These are phyloP conservation scores for Leccinum disarticulatum DNA, from an alignment of 768 basidiomycete species.

Conservation along the genomic window DNA sequence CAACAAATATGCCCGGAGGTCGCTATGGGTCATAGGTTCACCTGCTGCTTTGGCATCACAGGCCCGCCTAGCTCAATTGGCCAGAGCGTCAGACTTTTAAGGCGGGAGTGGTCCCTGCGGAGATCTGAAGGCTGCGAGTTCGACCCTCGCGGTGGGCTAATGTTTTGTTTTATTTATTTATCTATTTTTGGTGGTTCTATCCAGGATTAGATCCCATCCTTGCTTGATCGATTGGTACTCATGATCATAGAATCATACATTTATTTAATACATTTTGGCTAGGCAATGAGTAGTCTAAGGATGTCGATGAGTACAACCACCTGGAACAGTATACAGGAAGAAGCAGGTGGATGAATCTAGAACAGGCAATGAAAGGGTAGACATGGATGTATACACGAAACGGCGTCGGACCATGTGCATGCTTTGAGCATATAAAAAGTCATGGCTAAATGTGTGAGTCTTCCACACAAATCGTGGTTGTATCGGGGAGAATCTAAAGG, in stretches of 20 bases:
- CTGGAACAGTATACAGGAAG: slow-evolving; percentile 18
- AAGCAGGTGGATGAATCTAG: slow-evolving; percentile 13
- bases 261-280: slow-evolving; percentile 18
- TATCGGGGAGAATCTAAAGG: slow-evolving; percentile 25
- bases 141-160: slow-evolving; percentile 82
- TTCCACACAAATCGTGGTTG: slow-evolving; percentile 22
- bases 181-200: not conserved
- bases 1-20: not conserved
- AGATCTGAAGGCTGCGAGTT: slow-evolving; percentile 84
- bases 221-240: not conserved
- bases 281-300: slow-evolving; percentile 21
- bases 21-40: not conserved
- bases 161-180: slow-evolving; percentile 9
- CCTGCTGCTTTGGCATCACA: not conserved
- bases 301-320: slow-evolving; percentile 16
- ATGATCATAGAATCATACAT: slow-evolving; percentile 1
- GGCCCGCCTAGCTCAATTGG: slow-evolving; percentile 63
- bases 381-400: slow-evolving; percentile 12
- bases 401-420: slow-evolving; percentile 1
- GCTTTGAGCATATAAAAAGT: slow-evolving; percentile 14
- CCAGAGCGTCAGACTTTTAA: slow-evolving; percentile 60
- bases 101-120: slow-evolving; percentile 26
- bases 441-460: slow-evolving; percentile 17
- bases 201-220: too few species aligned
- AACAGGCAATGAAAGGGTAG: slow-evolving; percentile 6